Percentiles rank a stretch among this genome's conserved stretches.
phyloP scores from a whole-genome alignment of 2,329 filamentous ascomycete genomes.

The Penicillium sp. region DNA sequence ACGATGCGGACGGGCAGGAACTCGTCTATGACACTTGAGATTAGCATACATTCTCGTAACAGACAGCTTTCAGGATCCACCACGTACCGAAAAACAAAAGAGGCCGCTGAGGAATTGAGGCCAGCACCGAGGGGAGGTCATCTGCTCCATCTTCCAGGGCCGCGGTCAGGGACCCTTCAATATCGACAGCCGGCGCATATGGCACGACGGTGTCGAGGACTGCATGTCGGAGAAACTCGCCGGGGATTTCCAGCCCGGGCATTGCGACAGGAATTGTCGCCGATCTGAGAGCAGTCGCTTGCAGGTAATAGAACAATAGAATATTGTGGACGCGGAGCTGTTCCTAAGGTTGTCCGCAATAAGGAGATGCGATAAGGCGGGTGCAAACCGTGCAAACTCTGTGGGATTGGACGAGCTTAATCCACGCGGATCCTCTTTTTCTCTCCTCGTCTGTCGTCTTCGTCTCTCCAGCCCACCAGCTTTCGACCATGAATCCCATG shows the following conservation, averaged over 20 bases:
- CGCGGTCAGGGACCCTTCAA: slow-evolving; percentile 46
- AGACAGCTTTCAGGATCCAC: background rate
- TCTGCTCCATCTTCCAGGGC: slow-evolving; percentile 52
- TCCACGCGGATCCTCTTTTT: no score
- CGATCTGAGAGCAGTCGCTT: slow-evolving; percentile 7
- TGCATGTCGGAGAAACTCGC: slow-evolving; percentile 48
- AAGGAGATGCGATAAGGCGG: slow-evolving; percentile 23
- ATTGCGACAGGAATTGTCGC: slow-evolving; percentile 34
- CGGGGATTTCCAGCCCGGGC: slow-evolving; percentile 41
- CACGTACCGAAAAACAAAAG: slow-evolving; percentile 57
- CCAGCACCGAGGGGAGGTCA: slow-evolving; percentile 49
- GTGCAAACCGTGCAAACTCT: slow-evolving; percentile 39
- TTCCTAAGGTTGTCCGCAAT: no score
- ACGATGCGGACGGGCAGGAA: slow-evolving; percentile 56
- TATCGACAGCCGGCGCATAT: slow-evolving; percentile 44
- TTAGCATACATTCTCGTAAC: no score
- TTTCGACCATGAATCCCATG: slow-evolving; percentile 54
- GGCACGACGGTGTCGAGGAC: slow-evolving; percentile 50
- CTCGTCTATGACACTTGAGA: slow-evolving; percentile 54
- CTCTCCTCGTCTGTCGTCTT: no score
- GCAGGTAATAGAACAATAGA: background rate
- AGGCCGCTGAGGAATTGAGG: slow-evolving; percentile 55
- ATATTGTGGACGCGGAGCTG: no score
- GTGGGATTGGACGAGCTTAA: no score
- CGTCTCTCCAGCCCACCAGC: no score